Evolutionary conservation across 345 rosid species (phyloP).

Genomic region (Salix exigua): DNA sequence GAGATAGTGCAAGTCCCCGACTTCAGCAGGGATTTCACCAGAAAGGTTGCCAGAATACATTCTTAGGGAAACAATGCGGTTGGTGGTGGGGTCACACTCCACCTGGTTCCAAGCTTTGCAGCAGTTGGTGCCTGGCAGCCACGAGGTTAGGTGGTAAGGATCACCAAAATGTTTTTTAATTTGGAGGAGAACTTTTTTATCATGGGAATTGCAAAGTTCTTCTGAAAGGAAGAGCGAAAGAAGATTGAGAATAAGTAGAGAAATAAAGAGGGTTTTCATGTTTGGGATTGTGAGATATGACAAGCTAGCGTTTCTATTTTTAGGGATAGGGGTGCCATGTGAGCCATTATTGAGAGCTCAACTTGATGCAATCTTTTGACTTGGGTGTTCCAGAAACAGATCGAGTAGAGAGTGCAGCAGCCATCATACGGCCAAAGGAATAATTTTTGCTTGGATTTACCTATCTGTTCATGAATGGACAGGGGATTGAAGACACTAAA

Average conservation of each 20-base stretch:
- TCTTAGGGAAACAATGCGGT: slow-evolving; percentile 55
- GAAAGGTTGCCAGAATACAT: slow-evolving; percentile 51
- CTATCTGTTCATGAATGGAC: too few species aligned
- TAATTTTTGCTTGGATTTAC: not conserved
- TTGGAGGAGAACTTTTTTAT: slow-evolving; percentile 60
- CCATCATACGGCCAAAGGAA: not conserved
- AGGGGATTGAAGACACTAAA: too few species aligned
- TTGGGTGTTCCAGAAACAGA: not conserved
- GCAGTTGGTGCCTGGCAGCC: slow-evolving; percentile 60
- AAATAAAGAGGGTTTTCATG: slow-evolving; percentile 19
- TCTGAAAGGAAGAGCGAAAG: slow-evolving; percentile 32
- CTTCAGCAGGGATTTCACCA: slow-evolving; percentile 51
- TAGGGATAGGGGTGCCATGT: not conserved
- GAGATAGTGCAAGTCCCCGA: slow-evolving; percentile 64
- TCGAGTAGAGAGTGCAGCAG: not conserved
- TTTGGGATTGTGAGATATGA: not conserved
- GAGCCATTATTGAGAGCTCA: not conserved
- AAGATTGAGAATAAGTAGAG: slow-evolving; percentile 26
- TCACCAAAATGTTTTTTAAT: slow-evolving; percentile 53
- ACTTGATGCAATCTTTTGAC: not conserved
- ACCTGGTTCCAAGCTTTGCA: slow-evolving; percentile 63
- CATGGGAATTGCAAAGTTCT: slow-evolving; percentile 49
- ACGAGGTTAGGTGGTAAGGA: slow-evolving; percentile 66
- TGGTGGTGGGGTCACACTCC: slow-evolving; percentile 49
- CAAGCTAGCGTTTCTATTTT: not conserved